These are phyloP conservation scores for Coemansia sp. DNA, from an alignment of 192 early-diverging fungal species.

Conservation along the genomic window DNA sequence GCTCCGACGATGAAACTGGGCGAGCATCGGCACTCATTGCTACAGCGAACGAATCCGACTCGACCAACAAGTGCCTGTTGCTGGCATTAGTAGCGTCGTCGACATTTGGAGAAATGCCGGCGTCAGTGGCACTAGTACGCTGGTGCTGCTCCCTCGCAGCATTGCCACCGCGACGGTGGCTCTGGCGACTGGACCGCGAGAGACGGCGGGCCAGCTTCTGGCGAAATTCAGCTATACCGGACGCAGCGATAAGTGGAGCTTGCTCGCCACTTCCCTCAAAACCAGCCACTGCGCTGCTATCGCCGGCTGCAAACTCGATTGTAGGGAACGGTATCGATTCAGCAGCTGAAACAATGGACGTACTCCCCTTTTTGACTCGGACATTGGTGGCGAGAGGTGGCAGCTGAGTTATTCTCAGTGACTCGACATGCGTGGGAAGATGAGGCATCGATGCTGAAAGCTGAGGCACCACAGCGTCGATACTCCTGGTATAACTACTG, in stretches of 20 bases:
- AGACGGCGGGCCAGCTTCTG: constrained; percentile 9
- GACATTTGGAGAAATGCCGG: no score
- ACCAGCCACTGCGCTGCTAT: background rate
- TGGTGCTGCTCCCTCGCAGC: background rate
- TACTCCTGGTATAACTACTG: background rate
- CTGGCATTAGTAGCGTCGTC: background rate
- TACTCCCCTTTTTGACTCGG: background rate
- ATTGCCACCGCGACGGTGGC: background rate
- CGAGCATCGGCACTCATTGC: background rate
- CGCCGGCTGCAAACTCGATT: background rate
- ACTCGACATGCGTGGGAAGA: constrained; percentile 9
- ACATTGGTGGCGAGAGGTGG: background rate
- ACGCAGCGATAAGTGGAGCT: background rate
- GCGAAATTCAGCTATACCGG: constrained; percentile 12
- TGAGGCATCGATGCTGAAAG: constrained; percentile 32
- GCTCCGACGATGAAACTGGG: background rate
- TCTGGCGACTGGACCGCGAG: constrained; percentile 13
- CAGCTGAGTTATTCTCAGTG: background rate
- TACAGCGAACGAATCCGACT: background rate
- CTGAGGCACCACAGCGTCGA: constrained; percentile 9
- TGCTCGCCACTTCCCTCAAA: constrained; percentile 8
- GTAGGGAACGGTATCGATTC: background rate
- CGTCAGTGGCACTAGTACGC: background rate
- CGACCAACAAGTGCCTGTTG: background rate
- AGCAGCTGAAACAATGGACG: background rate